Evolutionary conservation across 108 stramenopile species (phyloP).

Genomic region (Nannochloropsis salina): DNA sequence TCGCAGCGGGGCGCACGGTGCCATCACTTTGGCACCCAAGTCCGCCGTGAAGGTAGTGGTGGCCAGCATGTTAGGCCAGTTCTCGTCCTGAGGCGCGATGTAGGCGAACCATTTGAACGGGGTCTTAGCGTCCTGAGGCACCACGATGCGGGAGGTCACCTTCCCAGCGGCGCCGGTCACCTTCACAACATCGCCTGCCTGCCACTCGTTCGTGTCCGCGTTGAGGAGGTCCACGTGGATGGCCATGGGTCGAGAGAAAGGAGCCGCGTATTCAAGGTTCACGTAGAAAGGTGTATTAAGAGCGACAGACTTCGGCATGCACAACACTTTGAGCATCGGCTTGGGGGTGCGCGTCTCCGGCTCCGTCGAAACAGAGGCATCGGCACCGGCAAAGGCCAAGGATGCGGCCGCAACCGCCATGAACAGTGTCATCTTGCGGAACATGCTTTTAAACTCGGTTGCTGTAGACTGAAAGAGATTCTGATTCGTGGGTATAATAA

Average conservation of each 20-base stretch:
- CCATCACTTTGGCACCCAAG: neutral
- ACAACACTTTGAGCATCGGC: neutral
- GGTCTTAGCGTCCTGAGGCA: neutral
- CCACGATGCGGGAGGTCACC: neutral
- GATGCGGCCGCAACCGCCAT: neutral
- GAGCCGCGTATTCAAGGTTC: neutral
- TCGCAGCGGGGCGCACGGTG: neutral
- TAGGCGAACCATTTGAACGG: constrained; percentile 11
- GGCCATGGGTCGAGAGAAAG: neutral
- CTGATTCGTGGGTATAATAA: too few relatives aligned
- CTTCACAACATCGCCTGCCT: neutral
- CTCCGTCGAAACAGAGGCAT: neutral
- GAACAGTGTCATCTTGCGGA: neutral
- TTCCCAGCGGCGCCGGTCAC: neutral
- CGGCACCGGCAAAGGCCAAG: neutral
- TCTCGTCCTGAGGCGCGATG: constrained; percentile 1
- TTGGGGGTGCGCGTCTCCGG: neutral
- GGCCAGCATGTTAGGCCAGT: neutral
- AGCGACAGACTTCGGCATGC: neutral
- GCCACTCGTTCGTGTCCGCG: neutral
- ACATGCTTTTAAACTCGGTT: too few relatives aligned
- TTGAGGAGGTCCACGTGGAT: constrained; percentile 18
- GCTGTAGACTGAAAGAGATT: too few relatives aligned
- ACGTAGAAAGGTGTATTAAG: neutral
- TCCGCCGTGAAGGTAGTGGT: neutral